Evolutionary conservation across 2,329 filamentous ascomycete genomes (phyloP).

Genomic region (Talaromyces atroroseus): DNA sequence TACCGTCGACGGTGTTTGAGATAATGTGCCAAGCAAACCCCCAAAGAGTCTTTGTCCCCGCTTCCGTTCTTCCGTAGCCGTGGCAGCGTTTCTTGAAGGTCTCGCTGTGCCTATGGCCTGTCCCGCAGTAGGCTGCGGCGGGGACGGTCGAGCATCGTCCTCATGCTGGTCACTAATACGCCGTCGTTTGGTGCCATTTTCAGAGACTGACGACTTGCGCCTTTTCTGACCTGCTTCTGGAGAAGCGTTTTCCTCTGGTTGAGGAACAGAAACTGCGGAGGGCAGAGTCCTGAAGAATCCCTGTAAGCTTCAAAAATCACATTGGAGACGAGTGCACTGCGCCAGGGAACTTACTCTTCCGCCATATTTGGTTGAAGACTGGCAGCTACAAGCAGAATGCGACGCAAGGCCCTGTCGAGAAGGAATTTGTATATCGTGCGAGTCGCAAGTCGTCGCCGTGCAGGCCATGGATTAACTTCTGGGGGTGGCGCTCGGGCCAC

Average conservation of each 20-base stretch:
- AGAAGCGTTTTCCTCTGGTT: conserved; percentile 27
- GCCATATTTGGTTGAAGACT: conserved; percentile 14
- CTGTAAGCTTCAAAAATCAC: background rate
- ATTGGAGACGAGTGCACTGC: background rate
- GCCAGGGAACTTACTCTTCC: conserved; percentile 20
- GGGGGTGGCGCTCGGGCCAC: conserved; percentile 13
- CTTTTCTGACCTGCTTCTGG: conserved; percentile 42
- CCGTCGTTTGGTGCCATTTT: conserved; percentile 49
- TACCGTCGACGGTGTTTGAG: conserved; percentile 61
- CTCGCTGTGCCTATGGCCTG: conserved; percentile 17
- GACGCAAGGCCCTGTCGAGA: background rate
- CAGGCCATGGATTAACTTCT: background rate
- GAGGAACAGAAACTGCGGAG: conserved; percentile 50
- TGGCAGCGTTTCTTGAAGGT: conserved; percentile 25
- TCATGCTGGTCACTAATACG: conserved; percentile 38
- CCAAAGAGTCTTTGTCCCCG: conserved; percentile 83
- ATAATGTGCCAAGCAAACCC: conserved; percentile 69
- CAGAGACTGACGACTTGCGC: conserved; percentile 49
- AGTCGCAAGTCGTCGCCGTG: background rate
- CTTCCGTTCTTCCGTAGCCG: conserved; percentile 69
- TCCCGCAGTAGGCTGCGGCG: conserved; percentile 18
- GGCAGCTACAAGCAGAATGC: background rate
- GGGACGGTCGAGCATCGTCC: conserved; percentile 12
- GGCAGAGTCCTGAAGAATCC: conserved; percentile 39
- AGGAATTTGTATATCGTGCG: background rate